phyloP scores from a whole-genome alignment of 176 grass and related monocot genomes.

The Luzula sylvatica region DNA sequence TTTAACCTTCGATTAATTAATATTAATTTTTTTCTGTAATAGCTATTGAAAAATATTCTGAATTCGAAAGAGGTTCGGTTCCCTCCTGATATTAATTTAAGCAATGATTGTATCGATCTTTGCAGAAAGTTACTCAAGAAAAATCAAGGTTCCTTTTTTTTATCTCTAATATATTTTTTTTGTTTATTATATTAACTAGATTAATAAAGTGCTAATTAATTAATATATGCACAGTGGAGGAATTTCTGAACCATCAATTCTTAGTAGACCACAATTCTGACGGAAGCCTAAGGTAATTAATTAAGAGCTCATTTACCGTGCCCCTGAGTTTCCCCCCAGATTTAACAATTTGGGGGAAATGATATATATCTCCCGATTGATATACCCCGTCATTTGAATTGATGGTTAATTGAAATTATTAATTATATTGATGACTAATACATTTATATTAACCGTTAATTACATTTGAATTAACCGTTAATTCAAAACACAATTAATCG shows the following conservation, averaged over 20 bases:
- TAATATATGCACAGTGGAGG: slow-evolving; percentile 70
- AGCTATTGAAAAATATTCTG: slow-evolving; percentile 82
- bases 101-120: slow-evolving; percentile 66
- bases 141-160: slow-evolving; percentile 56
- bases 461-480: too few species aligned
- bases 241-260: slow-evolving; percentile 94
- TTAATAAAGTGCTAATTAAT: background rate
- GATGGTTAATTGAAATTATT: too few species aligned
- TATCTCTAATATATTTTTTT: background rate
- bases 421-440: too few species aligned
- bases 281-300: slow-evolving; percentile 38
- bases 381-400: too few species aligned
- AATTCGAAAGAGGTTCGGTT: slow-evolving; percentile 51
- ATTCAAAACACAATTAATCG: too few species aligned
- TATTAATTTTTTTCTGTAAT: slow-evolving; percentile 11
- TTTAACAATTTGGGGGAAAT: too few species aligned
- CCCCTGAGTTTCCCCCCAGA: too few species aligned
- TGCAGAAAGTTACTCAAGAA: slow-evolving; percentile 77
- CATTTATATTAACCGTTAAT: too few species aligned
- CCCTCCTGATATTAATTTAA: slow-evolving; percentile 51
- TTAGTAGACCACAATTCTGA: slow-evolving; percentile 44
- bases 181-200: background rate
- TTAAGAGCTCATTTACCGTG: too few species aligned
- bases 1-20: slow-evolving; percentile 9
- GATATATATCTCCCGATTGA: too few species aligned